A percentile compares a stretch with the other conserved stretches of the same genome.
phyloP scores from a whole-genome alignment of 306 rosid genomes.

The Cicer judaicum region DNA sequence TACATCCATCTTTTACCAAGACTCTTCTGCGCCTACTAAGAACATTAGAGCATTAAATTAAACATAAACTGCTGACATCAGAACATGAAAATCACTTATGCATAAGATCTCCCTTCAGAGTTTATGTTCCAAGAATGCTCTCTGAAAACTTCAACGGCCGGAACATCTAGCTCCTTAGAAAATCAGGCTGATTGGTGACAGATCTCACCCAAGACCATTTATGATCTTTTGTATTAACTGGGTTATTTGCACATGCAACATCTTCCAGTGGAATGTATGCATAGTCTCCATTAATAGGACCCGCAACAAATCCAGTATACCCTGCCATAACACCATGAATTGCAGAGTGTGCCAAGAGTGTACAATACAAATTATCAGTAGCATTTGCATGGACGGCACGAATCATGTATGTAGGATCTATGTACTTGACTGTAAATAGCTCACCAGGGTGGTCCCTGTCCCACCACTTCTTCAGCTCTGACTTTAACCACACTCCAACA shows the following conservation, averaged over 20 bases:
- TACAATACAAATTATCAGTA: constrained; percentile 75
- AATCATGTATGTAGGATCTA: constrained; percentile 92
- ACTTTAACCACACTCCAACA: constrained; percentile 81
- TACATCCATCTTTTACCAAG: constrained; percentile 16
- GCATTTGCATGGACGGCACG: constrained; percentile 88
- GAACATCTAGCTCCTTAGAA: constrained; percentile 43
- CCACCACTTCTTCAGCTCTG: constrained; percentile 89
- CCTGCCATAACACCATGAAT: constrained; percentile 93
- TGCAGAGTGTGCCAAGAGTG: constrained; percentile 84
- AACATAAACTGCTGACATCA: neutral
- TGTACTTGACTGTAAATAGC: constrained; percentile 70
- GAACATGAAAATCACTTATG: constrained; percentile 13
- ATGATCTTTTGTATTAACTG: constrained; percentile 66
- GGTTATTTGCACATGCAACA: constrained; percentile 69
- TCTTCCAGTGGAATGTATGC: constrained; percentile 85
- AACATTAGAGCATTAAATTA: constrained; percentile 5
- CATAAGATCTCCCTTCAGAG: neutral
- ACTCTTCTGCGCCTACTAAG: neutral
- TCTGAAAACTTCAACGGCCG: neutral
- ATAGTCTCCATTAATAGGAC: constrained; percentile 70
- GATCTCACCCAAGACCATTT: constrained; percentile 98
- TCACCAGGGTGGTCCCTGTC: constrained; percentile 63
- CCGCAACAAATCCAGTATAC: constrained; percentile 80
- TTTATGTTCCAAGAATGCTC: constrained; percentile 1
- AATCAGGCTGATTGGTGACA: constrained; percentile 85